Percentiles rank a stretch among this genome's conserved stretches.
Evolutionary conservation across 495 filamentous ascomycete genomes (phyloP).

Genomic region (Tetracladium setigerum): DNA sequence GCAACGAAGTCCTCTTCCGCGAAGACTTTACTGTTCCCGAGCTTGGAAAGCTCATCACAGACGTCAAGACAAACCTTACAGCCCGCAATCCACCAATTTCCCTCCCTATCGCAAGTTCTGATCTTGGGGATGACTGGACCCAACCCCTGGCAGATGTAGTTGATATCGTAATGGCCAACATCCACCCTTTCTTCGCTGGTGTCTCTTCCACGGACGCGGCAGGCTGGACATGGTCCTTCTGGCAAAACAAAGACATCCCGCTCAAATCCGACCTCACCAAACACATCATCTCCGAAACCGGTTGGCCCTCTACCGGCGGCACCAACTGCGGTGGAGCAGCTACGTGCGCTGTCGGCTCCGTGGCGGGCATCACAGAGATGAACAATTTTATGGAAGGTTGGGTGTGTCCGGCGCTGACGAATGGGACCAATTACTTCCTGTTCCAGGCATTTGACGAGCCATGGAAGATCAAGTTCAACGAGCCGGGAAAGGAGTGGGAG

Average conservation of each 20-base stretch:
- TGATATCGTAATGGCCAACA: constrained; percentile 92
- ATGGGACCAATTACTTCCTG: constrained; percentile 92
- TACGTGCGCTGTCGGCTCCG: constrained; percentile 53
- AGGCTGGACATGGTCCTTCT: constrained; percentile 81
- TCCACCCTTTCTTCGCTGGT: constrained; percentile 95
- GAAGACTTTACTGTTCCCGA: constrained; percentile 57
- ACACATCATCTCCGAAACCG: constrained; percentile 79
- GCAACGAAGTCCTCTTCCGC: constrained; percentile 90
- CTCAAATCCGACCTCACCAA: constrained; percentile 52
- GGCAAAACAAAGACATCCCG: constrained; percentile 54
- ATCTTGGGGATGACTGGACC: constrained; percentile 88
- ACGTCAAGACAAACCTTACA: constrained; percentile 67
- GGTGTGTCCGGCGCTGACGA: constrained; percentile 71
- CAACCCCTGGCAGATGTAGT: constrained; percentile 53
- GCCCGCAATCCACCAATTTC: constrained; percentile 42
- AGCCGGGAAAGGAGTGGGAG: constrained; percentile 71
- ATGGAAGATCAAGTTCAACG: constrained; percentile 78
- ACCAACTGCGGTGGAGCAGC: constrained; percentile 59
- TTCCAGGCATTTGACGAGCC: constrained; percentile 94
- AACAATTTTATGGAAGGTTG: constrained; percentile 81
- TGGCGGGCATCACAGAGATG: constrained; percentile 77
- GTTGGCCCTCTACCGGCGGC: constrained; percentile 85
- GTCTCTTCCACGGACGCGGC: constrained; percentile 60
- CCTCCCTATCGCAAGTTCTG: constrained; percentile 78
- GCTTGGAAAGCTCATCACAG: constrained; percentile 56